Evolutionary conservation across 768 basidiomycete species (phyloP).

Genomic region (Filobasidium wieringae): DNA sequence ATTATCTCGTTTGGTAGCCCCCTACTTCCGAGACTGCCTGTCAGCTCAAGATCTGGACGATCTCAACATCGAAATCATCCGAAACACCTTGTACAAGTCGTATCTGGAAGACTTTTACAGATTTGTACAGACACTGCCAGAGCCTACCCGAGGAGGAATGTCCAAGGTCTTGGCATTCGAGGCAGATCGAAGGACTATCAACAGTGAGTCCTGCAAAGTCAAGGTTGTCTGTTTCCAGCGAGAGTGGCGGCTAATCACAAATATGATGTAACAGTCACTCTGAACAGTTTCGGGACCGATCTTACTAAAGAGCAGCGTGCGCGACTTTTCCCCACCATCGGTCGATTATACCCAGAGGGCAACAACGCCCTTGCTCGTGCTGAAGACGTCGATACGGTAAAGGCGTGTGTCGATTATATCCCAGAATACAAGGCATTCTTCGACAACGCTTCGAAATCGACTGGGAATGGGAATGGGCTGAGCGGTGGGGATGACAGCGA

Average conservation of each 20-base stretch:
- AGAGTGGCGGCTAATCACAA: not conserved
- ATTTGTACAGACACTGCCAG: constrained; percentile 65
- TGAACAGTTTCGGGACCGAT: constrained; percentile 96
- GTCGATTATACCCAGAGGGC: constrained; percentile 85
- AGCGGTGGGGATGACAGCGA: constrained; percentile 43
- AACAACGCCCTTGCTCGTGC: constrained; percentile 87
- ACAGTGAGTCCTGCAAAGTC: constrained; percentile 42
- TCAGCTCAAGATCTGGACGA: constrained; percentile 94
- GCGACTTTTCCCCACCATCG: constrained; percentile 84
- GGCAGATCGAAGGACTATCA: constrained; percentile 90
- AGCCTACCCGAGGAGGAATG: constrained; percentile 86
- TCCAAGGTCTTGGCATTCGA: constrained; percentile 83
- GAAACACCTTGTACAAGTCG: constrained; percentile 96
- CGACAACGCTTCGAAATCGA: constrained; percentile 43
- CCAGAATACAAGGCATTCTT: constrained; percentile 87
- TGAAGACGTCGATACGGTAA: constrained; percentile 89
- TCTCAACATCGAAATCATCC: constrained; percentile 98
- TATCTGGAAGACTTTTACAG: constrained; percentile 95
- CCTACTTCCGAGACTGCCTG: constrained; percentile 92
- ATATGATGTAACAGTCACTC: constrained; percentile 49
- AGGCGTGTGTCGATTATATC: constrained; percentile 71
- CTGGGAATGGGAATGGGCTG: not conserved
- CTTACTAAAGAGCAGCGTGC: constrained; percentile 90
- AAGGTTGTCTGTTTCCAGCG: not conserved
- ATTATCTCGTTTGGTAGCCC: constrained; percentile 53